These are phyloP conservation scores for Cephaloascus albidus DNA, from an alignment of 805 yeast species.

Conservation along the genomic window DNA sequence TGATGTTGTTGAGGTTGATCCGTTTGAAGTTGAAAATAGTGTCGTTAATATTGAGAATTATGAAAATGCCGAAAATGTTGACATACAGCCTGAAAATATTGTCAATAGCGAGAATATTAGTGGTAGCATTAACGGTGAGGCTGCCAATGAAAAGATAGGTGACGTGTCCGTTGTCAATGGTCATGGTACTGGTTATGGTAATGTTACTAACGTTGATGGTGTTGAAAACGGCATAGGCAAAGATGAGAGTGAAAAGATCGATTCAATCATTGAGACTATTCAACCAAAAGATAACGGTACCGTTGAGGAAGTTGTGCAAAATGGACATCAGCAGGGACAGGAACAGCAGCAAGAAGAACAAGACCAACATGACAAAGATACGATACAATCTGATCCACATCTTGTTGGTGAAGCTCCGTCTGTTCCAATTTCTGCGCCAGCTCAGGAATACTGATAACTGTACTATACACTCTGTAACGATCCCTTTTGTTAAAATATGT, in stretches of 20 bases:
- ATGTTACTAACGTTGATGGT: background rate
- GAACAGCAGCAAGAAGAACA: background rate
- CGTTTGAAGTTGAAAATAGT: background rate
- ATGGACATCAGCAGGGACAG: no score
- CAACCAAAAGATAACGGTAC: no score
- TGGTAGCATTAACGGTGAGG: background rate
- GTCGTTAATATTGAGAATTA: background rate
- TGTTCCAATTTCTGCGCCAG: no score
- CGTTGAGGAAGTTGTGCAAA: no score
- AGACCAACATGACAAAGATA: background rate
- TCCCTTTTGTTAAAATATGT: no score
- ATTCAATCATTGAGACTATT: background rate
- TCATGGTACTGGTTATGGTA: background rate
- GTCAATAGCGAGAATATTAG: background rate
- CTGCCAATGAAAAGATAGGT: background rate
- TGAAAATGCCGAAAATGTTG: background rate
- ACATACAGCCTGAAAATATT: background rate
- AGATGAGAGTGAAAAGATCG: background rate
- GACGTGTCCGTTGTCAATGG: background rate
- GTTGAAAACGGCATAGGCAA: background rate
- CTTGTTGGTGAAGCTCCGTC: no score
- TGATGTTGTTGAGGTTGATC: conserved; percentile 10
- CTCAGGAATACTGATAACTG: no score
- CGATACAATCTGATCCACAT: no score
- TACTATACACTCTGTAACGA: no score